A percentile compares a stretch with the other conserved stretches of the same genome.
Conservation (phyloP, 371 early-diverging fungal species). For the Caulochytrium protostelioides region DNA sequence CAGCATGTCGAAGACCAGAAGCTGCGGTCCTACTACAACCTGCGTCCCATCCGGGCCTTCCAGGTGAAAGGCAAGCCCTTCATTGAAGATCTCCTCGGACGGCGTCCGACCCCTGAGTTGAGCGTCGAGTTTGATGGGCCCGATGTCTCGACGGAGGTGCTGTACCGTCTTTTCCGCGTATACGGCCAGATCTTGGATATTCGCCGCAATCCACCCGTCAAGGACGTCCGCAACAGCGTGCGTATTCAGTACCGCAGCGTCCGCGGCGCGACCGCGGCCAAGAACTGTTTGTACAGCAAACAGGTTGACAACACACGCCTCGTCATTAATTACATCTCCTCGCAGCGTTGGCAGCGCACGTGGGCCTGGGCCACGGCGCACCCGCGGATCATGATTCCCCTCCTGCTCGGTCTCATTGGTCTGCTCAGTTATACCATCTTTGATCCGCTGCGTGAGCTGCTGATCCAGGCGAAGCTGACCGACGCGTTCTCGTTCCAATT, state of each 20-base stretch:
- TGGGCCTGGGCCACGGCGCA: slow-evolving; percentile 46
- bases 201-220: too few relatives aligned
- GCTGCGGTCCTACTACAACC: slow-evolving; percentile 27
- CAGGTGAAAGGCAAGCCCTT: slow-evolving; percentile 53
- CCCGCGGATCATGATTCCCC: slow-evolving; percentile 44
- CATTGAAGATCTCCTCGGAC: slow-evolving; percentile 58
- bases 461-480: slow-evolving; percentile 55
- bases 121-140: slow-evolving; percentile 53
- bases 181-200: slow-evolving; percentile 71
- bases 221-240: too few relatives aligned
- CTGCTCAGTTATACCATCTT: slow-evolving; percentile 61
- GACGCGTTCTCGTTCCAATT: slow-evolving; percentile 42
- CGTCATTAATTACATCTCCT: too few relatives aligned
- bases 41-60: slow-evolving; percentile 36
- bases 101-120: slow-evolving; percentile 40
- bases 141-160: slow-evolving; percentile 32
- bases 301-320: too few relatives aligned
- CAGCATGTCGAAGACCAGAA: slow-evolving; percentile 4
- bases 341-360: slow-evolving; percentile 24
- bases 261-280: too few relatives aligned
- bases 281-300: too few relatives aligned
- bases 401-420: slow-evolving; percentile 51
- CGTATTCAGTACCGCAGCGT: too few relatives aligned
- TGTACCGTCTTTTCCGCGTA: slow-evolving; percentile 48
- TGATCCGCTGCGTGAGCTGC: slow-evolving; percentile 74